phyloP scores from a whole-genome alignment of 2,329 filamentous ascomycete genomes.

The Coniochaeta hoffmannii region DNA sequence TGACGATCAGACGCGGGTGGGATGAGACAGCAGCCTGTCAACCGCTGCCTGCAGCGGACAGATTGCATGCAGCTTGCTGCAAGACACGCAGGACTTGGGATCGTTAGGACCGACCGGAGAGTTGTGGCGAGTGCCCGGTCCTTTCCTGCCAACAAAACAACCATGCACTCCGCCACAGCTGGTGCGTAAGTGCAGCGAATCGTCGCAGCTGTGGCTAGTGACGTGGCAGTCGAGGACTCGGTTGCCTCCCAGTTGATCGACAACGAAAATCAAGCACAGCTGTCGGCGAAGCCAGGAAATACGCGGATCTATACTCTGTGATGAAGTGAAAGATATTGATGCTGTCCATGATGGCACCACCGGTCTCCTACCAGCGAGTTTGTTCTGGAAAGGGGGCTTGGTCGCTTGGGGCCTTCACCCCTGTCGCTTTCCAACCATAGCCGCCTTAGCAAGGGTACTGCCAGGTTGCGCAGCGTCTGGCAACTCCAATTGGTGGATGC shows the following conservation, averaged over 20 bases:
- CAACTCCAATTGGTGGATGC: slow-evolving; percentile 22
- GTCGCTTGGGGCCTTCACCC: slow-evolving; percentile 2
- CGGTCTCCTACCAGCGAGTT: neutral
- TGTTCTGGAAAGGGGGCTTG: neutral
- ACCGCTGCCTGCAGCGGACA: neutral
- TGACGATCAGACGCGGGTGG: slow-evolving; percentile 1
- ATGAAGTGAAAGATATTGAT: neutral
- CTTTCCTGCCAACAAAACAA: slow-evolving; percentile 1
- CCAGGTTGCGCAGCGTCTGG: slow-evolving; percentile 20
- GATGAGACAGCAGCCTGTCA: slow-evolving; percentile 1
- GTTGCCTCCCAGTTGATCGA: slow-evolving; percentile 9
- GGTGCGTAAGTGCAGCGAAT: slow-evolving; percentile 11
- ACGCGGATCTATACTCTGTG: neutral
- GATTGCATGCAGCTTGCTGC: slow-evolving; percentile 6
- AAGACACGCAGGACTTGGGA: slow-evolving; percentile 9
- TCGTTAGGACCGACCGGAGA: neutral
- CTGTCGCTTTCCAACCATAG: slow-evolving; percentile 23
- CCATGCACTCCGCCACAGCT: slow-evolving; percentile 31
- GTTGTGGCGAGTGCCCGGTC: slow-evolving; percentile 12
- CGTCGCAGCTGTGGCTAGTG: slow-evolving; percentile 30
- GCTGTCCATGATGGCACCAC: neutral
- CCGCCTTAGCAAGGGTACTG: slow-evolving; percentile 23
- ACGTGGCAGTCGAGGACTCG: slow-evolving; percentile 30
- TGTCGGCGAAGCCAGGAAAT: neutral
- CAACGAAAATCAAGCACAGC: neutral